phyloP scores from a whole-genome alignment of 2,329 filamentous ascomycete species.

The Paecilomyces sp. region DNA sequence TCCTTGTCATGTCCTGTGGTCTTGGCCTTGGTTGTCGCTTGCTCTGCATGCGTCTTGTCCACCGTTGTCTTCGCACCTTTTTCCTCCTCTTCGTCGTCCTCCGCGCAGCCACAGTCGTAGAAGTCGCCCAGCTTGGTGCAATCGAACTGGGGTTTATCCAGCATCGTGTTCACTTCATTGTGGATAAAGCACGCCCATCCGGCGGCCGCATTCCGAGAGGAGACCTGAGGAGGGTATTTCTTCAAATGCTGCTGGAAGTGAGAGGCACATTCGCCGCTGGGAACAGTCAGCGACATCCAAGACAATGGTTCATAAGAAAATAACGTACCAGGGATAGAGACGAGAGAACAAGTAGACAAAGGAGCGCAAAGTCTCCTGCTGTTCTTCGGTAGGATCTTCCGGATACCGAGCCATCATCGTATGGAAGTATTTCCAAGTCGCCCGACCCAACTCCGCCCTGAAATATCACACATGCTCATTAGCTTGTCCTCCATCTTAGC shows the following conservation, averaged over 20 bases:
- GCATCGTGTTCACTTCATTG: conserved; percentile 57
- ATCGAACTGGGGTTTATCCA: conserved; percentile 56
- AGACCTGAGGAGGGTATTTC: conserved; percentile 59
- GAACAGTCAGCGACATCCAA: conserved; percentile 8
- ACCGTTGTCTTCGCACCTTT: not conserved
- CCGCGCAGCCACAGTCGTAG: conserved; percentile 60
- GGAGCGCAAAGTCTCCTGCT: conserved; percentile 51
- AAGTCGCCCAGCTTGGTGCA: conserved; percentile 59
- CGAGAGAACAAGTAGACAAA: conserved; percentile 59
- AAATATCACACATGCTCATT: conserved; percentile 1
- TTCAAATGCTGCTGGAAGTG: conserved; percentile 56
- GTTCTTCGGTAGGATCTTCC: conserved; percentile 54
- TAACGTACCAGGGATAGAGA: conserved; percentile 53
- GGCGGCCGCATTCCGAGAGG: conserved; percentile 54
- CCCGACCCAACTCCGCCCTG: conserved; percentile 57
- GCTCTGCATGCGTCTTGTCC: not conserved
- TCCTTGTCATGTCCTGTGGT: conserved; percentile 6
- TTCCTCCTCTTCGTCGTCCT: conserved; percentile 39
- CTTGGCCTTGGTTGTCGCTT: conserved; percentile 1
- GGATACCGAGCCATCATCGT: conserved; percentile 61
- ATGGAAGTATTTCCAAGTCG: conserved; percentile 60
- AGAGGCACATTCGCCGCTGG: conserved; percentile 56
- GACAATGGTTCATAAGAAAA: not conserved
- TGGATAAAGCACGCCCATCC: conserved; percentile 62
- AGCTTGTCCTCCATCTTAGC: not conserved